Evolutionary conservation across 2,329 filamentous ascomycete species (phyloP), one percentile per base, ranked within the genome.

Genomic region (Passalora sequoiae): DNA sequence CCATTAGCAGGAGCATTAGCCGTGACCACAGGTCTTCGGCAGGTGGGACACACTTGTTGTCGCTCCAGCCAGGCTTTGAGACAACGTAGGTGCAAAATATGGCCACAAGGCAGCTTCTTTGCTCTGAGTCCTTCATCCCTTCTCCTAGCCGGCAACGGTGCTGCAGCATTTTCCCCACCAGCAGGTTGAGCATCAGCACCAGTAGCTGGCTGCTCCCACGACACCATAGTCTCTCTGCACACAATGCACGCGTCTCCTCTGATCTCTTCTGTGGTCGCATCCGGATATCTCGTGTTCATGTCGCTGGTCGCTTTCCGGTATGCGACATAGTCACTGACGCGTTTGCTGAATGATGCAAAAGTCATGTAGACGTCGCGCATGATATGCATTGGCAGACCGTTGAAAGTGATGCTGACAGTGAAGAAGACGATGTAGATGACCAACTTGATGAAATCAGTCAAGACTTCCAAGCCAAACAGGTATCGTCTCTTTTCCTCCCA

Each of bases 401-500:
- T 96, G 72, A 97, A 97, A 19, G 81, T 84, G 58, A 96, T 81
- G 13, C 97, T 81, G 56, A 98, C 91, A 50, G 83, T 80, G 68
- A 98, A 98, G 74, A 98, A 98, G 6, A 84, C 79, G 24, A 89
- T 72, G 60, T 97, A 98, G 29, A 96, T 86, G 30, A 83, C 71
- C 13, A 97, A 80, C 66, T 96, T 98, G 60, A 94, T 73, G 60
- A 96, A 88, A 62, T 98, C 92, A 85, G 59, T 54, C 5, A 59
- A 49, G 13, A 98, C 77, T 63, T 98, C 91, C 46, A 97, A 73
- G 60, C 83, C 89, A 55, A 98, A 81, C 10, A 96, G 75, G 78
- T 86, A 97, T 57, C 92, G 85, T 27, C 92, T 88, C 71, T 97
- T 98, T 48, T 87, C 82, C 61, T 96, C 89, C 92, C 92, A 98